Conservation (phyloP, 2,329 filamentous ascomycete species). For the Paramyrothecium roridum region DNA sequence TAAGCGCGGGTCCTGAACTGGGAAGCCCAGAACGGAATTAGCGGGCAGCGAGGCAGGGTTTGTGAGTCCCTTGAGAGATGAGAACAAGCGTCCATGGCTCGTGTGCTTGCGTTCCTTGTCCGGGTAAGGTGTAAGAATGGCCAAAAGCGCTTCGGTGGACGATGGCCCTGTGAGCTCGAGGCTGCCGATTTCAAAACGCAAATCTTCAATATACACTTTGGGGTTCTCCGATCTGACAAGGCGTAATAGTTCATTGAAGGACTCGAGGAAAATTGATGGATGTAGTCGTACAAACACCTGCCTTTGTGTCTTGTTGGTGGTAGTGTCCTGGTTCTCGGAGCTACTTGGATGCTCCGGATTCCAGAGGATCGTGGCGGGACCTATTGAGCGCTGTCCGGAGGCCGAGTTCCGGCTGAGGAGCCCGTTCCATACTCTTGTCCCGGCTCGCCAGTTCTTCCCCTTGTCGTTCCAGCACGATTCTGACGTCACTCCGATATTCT, state of each 20-base stretch:
- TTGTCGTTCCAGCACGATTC: conserved; percentile 60
- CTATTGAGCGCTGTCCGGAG: conserved; percentile 55
- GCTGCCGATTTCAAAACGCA: conserved; percentile 65
- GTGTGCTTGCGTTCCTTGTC: conserved; percentile 20
- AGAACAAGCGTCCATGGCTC: conserved; percentile 47
- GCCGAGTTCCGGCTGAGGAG: conserved; percentile 52
- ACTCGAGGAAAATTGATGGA: conserved; percentile 72
- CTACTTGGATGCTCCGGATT: conserved; percentile 43
- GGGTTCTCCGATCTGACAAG: conserved; percentile 60
- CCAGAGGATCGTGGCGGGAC: conserved; percentile 75
- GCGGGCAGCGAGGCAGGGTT: conserved; percentile 68
- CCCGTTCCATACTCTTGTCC: conserved; percentile 46
- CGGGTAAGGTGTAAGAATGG: conserved; percentile 58
- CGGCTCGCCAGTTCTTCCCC: conserved; percentile 67
- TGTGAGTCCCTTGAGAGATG: conserved; percentile 53
- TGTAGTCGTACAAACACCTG: conserved; percentile 72
- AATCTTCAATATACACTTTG: conserved; percentile 61
- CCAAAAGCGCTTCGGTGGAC: conserved; percentile 73
- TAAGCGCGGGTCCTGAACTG: conserved; percentile 75
- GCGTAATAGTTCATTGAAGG: conserved; percentile 61
- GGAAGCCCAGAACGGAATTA: conserved; percentile 69
- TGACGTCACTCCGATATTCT: conserved; percentile 59
- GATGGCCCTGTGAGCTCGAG: conserved; percentile 62
- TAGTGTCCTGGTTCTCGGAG: conserved; percentile 6
- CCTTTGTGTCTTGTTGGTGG: conserved; percentile 22